Evolutionary conservation across 2,329 filamentous ascomycete genomes (phyloP), one percentile per base, ranked within the genome.

Genomic region (Diaporthe helianthi): DNA sequence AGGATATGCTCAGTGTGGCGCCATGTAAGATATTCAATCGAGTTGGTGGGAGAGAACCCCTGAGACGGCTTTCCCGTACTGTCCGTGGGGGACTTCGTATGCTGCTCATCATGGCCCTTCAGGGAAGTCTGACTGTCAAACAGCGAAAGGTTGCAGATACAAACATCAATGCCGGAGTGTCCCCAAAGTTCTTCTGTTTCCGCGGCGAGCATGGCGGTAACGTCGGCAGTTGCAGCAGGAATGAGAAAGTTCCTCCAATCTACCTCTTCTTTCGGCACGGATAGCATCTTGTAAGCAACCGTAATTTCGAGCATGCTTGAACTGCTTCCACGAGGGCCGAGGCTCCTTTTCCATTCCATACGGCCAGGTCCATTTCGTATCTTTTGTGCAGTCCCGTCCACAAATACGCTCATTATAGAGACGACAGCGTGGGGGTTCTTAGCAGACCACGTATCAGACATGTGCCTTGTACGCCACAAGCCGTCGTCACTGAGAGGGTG

Each of bases 1-100:
- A 69, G 68, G n/a, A 69, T 69, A 22, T 67, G 38, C 29, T 69
- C 68, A 46, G 65, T 41, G 24, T 69, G 68, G 12, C 68, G 63
- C 68, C 68, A 60, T 3, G 33, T 51, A 3, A 69, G 15, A n/a
- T 67, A 69, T 8, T 69, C 61, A 22, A 69, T 60, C 3, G 41
- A 36, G n/a, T 29, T 8, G 8, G 12, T 47, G 2, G 44, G 52
- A 22, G 33, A 22, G 2, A 51, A 12, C 9, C 24, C 6, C n/a
- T 15, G 12, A 19, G 33, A 8, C 2, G 13, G n/a, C n/a, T n/a
- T n/a, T n/a, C n/a, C n/a, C n/a, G n/a, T n/a, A n/a, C n/a, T n/a
- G n/a, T n/a, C n/a, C n/a, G n/a, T n/a, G n/a, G n/a, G n/a, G n/a
- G n/a, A n/a, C n/a, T n/a, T n/a, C n/a, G n/a, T n/a, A n/a, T n/a